These are phyloP conservation scores for Cupressus sempervirens DNA, from an alignment of 75 land plant genomes.

Conservation along the genomic window DNA sequence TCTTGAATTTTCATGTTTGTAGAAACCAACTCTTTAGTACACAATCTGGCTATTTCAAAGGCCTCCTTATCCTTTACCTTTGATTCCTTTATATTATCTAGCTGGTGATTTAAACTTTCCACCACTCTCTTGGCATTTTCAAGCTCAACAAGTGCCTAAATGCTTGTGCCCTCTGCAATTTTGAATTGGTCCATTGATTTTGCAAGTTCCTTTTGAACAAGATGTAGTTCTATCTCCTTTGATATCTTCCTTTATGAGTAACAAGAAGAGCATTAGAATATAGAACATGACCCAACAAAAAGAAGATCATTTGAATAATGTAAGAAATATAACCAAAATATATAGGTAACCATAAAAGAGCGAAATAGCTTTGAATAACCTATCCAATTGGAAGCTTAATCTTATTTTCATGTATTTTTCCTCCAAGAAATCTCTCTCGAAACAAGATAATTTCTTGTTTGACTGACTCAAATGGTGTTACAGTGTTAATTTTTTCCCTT, in stretches of 20 bases:
- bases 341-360: not conserved
- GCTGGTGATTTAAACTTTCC: conserved; percentile 46
- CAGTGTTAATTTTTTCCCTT: conserved; percentile 70
- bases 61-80: conserved; percentile 36
- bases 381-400: conserved; percentile 16
- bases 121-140: conserved; percentile 51
- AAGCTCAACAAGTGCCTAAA: conserved; percentile 60
- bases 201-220: conserved; percentile 58
- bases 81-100: conserved; percentile 31
- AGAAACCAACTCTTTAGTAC: conserved; percentile 40
- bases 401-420: conserved; percentile 48
- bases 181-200: conserved; percentile 55
- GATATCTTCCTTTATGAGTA: conserved; percentile 5
- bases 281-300: not conserved
- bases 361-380: not conserved
- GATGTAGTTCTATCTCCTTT: conserved; percentile 43
- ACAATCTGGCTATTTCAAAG: conserved; percentile 33
- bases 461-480: conserved; percentile 81
- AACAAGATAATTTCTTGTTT: conserved; percentile 81
- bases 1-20: not conserved
- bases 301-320: not conserved
- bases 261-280: conserved; percentile 2
- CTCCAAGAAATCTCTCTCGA: conserved; percentile 66
- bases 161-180: conserved; percentile 54
- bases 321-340: not conserved